Evolutionary conservation across 2,329 filamentous ascomycete species (phyloP), one percentile per base, ranked within the genome.

Genomic region (Paracoccidioides lutzii): DNA sequence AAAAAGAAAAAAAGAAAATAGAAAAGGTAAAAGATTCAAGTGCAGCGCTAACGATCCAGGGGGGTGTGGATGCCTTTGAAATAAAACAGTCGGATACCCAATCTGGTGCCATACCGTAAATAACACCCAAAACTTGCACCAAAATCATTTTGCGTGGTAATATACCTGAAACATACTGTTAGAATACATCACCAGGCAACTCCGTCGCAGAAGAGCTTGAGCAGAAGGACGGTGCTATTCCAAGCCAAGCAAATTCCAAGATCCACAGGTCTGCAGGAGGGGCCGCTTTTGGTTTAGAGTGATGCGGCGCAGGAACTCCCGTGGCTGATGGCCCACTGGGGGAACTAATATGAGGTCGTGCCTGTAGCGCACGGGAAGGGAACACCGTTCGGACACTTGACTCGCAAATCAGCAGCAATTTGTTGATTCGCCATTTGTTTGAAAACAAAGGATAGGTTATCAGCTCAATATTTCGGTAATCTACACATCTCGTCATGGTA

Each of bases 241-340:
- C 22, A 22, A 22, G 22, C 22, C 22, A 22, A 22, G 22, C 22
- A 22, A 22, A 22, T 22, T 22, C 22, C 22, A 22, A 22, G 22
- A 2, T 22, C 22, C 22, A 22, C 22, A 22, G 28, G 14, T 32
- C 28, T 32, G 22, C 10, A 4, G 22, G 14, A 14, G 4, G 8
- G 32, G 4, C 10, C 45, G 9, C 4, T n/a, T 30, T n/a, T 30
- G 14, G 37, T 35, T 8, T 4, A 4, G 22, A 5, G 37, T 7
- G 32, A n/a, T 40, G 49, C 49, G 49, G 49, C 49, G 49, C 49
- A 51, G 49, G 49, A 52, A 41, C 37, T 52, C 9, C 38, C 41
- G 49, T 52, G 49, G 49, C 49, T 52, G 37, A 46, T 8, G 10
- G 22, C 12, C 12, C 32, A 22, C n/a, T 46, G 40, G 15, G 9